Base-by-base conservation (phyloP, 2,329 filamentous ascomycete genomes). In the Cercospora sp. region DNA sequence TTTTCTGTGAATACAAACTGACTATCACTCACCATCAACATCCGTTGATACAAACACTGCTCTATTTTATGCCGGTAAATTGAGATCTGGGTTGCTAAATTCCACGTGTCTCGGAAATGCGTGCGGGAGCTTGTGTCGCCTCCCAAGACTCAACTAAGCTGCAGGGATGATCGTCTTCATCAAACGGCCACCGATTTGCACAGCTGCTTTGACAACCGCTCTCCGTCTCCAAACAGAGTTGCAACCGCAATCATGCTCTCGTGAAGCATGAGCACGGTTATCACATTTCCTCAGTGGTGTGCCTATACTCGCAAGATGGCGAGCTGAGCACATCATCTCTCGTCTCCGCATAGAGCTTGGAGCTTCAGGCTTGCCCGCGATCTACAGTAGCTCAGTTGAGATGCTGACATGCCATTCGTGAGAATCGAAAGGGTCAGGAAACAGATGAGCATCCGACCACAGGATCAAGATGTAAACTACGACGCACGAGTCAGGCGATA, bases 91-190 rank as follows among this genome's bases (percentile, higher is more conserved):
- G n/a, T 53, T 28, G 48, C 55, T 16, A 30, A 51, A 45, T 48
- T 53, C 60, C 60, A 63, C 60, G 60, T 63, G 60, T 53, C 60
- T 63, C 60, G 45, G 60, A 63, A 62, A 62, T 26, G 60, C 26
- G 40, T 26, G 60, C 60, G 36, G 42, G 40, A 62, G 40, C 60
- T 62, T 62, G 60, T 62, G 60, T 51, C 30, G 60, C 60, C 36
- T 33, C 40, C 28, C 36, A 31, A 62, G 60, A 48, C 55, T 59
- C 55, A 45, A 62, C 26, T 51, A 62, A 45, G 23, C 60, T 62
- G 60, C 60, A 62, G 60, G 60, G 60, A 30, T 62, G 40, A 61
- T 26, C 40, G 20, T 26, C 60, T 51, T 42, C 40, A 61, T 45
- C 33, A 62, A 62, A 45, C 60, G 60, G 60, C 23, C 40, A 60